Base-by-base conservation (phyloP, 2,329 filamentous ascomycete species). In the Cryphonectria naterciae region DNA sequence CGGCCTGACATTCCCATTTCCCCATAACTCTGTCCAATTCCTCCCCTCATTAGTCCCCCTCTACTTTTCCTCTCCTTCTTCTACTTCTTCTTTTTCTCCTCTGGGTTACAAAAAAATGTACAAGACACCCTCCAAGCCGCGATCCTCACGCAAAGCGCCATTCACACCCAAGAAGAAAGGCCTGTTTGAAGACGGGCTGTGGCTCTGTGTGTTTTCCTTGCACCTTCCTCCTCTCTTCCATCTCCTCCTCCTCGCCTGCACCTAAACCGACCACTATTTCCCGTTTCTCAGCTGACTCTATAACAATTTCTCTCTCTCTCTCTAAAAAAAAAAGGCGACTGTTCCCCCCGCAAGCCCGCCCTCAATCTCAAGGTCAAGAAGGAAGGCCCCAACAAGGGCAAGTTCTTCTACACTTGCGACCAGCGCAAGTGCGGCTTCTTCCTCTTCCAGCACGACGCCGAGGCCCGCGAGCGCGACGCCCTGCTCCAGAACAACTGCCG, bases 331-430 rank as follows among this genome's bases (percentile, higher is more conserved):
- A 37, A 41, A 84, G 82, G 83, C 75, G 82, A 85, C 72, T 85
- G 84, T 70, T 77, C 78, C 35, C 84, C 83, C 35, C 83, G 81
- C 19, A 75, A 76, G 37, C 77, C 75, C 37, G 83, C 83, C 8
- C 74, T 75, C 13, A 76, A 78, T 49, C 76, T 78, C n/a, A 77
- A 79, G 66, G 81, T 82, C 41, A 80, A 78, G 66, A 85, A 82
- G 70, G 74, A 80, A 4, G 76, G 77, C 1, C 73, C 72, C 35
- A 85, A 85, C 75, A 77, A 80, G 61, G 83, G 83, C 35, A 80
- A 77, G 65, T 78, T 77, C 65, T 86, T 84, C 75, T 85, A 80
- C 77, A 79, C 77, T 13, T 86, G 85, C 74, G 76, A 77, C 8
- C 69, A 71, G 0, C 54, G 68, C 10, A 77, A 78, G 63, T 86